Percentiles rank a stretch among this genome's conserved stretches.
These are phyloP conservation scores for Solanum acaule DNA, from an alignment of 257 asterid species.

Conservation along the genomic window DNA sequence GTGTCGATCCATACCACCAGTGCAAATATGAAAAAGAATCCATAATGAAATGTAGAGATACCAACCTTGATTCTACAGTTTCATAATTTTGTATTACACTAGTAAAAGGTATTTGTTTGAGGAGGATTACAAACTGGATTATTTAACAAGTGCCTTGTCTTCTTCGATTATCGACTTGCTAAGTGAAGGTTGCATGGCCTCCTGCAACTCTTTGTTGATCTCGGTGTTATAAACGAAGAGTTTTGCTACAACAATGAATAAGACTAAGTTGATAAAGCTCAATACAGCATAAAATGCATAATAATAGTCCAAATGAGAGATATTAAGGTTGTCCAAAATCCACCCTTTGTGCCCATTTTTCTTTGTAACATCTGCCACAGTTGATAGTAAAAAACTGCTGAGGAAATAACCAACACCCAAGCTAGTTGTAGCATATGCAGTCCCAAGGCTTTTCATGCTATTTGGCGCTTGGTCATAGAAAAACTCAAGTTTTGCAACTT, in stretches of 20 bases:
- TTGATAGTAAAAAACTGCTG: conserved; percentile 51
- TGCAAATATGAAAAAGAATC: not conserved
- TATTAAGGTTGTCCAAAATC: conserved; percentile 57
- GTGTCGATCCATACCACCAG: not conserved
- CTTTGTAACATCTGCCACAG: conserved; percentile 44
- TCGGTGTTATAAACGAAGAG: conserved; percentile 32
- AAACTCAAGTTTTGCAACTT: conserved; percentile 60
- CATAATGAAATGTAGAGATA: not conserved
- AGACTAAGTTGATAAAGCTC: conserved; percentile 29
- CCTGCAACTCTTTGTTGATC: conserved; percentile 8
- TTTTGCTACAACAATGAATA: conserved; percentile 43
- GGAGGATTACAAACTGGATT: not conserved
- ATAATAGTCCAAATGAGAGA: conserved; percentile 52
- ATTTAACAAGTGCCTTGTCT: not conserved
- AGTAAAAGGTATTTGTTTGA: not conserved
- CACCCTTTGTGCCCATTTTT: conserved; percentile 45
- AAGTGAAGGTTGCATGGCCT: not conserved
- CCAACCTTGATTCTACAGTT: not conserved
- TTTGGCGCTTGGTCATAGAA: conserved; percentile 77
- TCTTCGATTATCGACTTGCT: not conserved
- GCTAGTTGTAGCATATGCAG: conserved; percentile 61
- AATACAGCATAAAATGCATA: conserved; percentile 39
- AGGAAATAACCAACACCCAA: conserved; percentile 54
- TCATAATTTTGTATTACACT: not conserved
- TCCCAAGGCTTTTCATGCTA: conserved; percentile 73